phyloP scores from a whole-genome alignment of 768 basidiomycete genomes.

The Boletus vermiculosoides region DNA sequence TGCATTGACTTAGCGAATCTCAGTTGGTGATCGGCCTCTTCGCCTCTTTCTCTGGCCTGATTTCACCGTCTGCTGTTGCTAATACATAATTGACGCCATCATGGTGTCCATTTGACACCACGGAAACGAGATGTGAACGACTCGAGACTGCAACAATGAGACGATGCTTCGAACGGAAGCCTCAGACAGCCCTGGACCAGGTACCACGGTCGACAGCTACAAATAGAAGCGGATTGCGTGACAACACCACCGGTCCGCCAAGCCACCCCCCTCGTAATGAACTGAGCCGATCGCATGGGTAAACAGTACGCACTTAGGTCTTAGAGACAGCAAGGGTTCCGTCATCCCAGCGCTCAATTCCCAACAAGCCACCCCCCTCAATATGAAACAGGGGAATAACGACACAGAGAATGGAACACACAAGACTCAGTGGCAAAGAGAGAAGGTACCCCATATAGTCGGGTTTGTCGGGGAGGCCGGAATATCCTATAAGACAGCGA shows the following conservation, averaged over 20 bases:
- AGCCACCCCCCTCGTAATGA: constrained; percentile 20
- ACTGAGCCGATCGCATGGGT: constrained; percentile 19
- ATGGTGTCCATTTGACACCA: background rate
- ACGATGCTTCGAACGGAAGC: constrained; percentile 2
- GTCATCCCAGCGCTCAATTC: background rate
- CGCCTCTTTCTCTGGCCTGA: background rate
- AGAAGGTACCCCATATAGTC: constrained; percentile 19
- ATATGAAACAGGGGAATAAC: constrained; percentile 3
- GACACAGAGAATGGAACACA: constrained; percentile 21
- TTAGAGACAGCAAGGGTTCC: constrained; percentile 5
- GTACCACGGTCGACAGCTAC: background rate
- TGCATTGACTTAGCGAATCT: constrained; percentile 20
- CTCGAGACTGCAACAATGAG: background rate
- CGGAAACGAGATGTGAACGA: constrained; percentile 5
- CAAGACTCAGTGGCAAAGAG: background rate
- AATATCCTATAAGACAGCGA: background rate
- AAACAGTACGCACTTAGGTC: constrained; percentile 1
- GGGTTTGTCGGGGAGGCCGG: background rate
- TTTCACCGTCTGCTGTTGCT: background rate
- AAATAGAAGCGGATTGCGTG: constrained; percentile 17
- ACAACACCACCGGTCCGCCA: constrained; percentile 22
- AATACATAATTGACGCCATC: constrained; percentile 17
- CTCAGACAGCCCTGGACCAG: constrained; percentile 10
- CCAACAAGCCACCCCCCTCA: background rate
- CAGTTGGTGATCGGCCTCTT: constrained; percentile 20